Conservation (phyloP, 2,329 filamentous ascomycete species). For the Aureobasidium sp. region DNA sequence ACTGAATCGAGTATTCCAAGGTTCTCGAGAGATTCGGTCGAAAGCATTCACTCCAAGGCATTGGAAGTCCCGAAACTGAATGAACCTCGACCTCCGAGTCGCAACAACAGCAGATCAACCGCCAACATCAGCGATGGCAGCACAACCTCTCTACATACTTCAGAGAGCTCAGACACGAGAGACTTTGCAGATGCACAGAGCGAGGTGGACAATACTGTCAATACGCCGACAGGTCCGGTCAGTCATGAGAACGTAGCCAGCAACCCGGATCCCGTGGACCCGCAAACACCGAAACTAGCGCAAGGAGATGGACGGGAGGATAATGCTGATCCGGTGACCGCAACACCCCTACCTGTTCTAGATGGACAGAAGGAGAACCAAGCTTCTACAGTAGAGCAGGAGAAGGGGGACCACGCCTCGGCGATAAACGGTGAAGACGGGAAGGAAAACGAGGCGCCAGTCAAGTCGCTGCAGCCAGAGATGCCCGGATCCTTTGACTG, state of each 20-base stretch:
- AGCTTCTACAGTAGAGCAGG: background rate
- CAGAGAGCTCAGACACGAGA: background rate
- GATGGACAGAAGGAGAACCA: background rate
- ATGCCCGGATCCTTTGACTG: constrained; percentile 9
- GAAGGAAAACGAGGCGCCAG: background rate
- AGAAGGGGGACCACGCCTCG: background rate
- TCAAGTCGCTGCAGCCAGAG: background rate
- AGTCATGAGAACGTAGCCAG: background rate
- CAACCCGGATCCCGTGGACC: background rate
- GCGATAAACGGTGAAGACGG: background rate
- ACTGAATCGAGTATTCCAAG: background rate
- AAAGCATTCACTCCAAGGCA: background rate
- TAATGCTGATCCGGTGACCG: background rate
- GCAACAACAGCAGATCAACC: background rate
- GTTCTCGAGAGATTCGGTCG: background rate
- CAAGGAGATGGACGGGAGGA: background rate
- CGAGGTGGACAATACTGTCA: background rate
- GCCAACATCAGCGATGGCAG: background rate
- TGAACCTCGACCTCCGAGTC: background rate
- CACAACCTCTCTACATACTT: background rate
- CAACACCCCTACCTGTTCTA: background rate
- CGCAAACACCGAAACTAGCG: background rate
- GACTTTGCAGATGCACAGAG: constrained; percentile 7
- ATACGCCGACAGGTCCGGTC: background rate
- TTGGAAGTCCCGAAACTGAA: background rate